Evolutionary conservation across 768 basidiomycete species (phyloP).

Genomic region (Mycena crocata): DNA sequence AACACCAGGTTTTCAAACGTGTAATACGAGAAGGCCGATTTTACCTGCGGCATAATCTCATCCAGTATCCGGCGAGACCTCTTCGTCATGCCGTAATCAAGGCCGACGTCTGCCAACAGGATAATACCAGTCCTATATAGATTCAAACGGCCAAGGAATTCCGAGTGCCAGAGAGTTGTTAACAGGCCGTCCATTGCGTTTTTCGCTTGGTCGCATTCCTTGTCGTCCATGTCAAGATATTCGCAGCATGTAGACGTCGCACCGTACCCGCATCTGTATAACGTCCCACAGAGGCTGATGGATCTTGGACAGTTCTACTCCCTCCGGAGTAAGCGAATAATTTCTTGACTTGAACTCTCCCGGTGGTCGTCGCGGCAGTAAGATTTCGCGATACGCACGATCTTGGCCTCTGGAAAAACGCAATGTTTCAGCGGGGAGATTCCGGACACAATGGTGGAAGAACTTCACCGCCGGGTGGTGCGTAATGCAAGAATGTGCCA

Average conservation of each 20-base stretch:
- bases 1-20: not conserved
- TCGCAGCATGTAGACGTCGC: not conserved
- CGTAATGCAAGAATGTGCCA: constrained; percentile 83
- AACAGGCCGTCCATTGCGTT: constrained; percentile 74
- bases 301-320: constrained; percentile 54
- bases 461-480: constrained; percentile 73
- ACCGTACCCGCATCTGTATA: constrained; percentile 58
- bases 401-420: constrained; percentile 70
- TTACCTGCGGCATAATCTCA: constrained; percentile 86
- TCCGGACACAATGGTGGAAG: constrained; percentile 12
- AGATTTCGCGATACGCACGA: constrained; percentile 72
- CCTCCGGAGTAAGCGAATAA: constrained; percentile 61
- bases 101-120: constrained; percentile 80
- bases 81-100: constrained; percentile 82
- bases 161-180: constrained; percentile 81
- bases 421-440: not conserved
- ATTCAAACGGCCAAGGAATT: constrained; percentile 77
- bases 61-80: constrained; percentile 74
- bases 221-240: constrained; percentile 10
- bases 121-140: constrained; percentile 77
- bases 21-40: constrained; percentile 17
- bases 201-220: constrained; percentile 76
- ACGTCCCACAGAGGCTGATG: constrained; percentile 58
- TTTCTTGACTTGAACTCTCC: constrained; percentile 66
- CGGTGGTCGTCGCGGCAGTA: constrained; percentile 69